Percentiles rank a stretch among this genome's conserved stretches.
phyloP scores from a whole-genome alignment of 371 early-diverging fungal genomes.

The Mucor plumbeus region DNA sequence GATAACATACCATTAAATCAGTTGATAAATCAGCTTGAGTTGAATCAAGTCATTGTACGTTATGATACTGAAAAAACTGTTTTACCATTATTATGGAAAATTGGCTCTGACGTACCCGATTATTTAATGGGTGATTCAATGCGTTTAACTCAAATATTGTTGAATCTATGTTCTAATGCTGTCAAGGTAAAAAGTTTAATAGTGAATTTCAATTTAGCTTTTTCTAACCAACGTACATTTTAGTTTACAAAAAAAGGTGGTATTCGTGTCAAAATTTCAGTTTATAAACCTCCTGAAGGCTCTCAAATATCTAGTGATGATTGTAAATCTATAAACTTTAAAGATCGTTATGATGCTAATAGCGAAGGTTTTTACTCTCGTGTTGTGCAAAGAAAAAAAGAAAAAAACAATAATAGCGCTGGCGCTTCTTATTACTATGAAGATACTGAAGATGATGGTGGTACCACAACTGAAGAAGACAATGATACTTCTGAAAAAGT shows the following conservation, averaged over 20 bases:
- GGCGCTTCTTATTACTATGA: conserved; percentile 25
- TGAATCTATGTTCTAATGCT: conserved; percentile 67
- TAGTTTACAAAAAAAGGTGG: conserved; percentile 57
- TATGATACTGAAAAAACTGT: conserved; percentile 39
- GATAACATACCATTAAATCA: conserved; percentile 52
- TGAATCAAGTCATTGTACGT: background rate
- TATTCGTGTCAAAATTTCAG: conserved; percentile 43
- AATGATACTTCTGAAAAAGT: conserved; percentile 38
- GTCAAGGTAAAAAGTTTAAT: conserved; percentile 46
- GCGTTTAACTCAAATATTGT: conserved; percentile 61
- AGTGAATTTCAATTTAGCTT: too few relatives aligned
- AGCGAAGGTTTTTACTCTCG: conserved; percentile 43
- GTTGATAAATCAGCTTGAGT: conserved; percentile 31
- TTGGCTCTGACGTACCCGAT: conserved; percentile 61
- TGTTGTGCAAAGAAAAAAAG: conserved; percentile 12
- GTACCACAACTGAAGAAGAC: conserved; percentile 19
- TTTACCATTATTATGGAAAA: conserved; percentile 60
- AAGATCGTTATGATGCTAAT: conserved; percentile 62
- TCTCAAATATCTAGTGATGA: conserved; percentile 25
- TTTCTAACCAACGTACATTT: background rate
- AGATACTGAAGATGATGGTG: conserved; percentile 27
- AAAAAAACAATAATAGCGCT: conserved; percentile 11
- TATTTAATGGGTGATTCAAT: conserved; percentile 63
- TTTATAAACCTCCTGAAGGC: conserved; percentile 26
- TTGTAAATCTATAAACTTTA: conserved; percentile 43